Evolutionary conservation across 2,329 filamentous ascomycete species (phyloP), one percentile per base, ranked within the genome.

Genomic region (Metarhizium anisopliae): DNA sequence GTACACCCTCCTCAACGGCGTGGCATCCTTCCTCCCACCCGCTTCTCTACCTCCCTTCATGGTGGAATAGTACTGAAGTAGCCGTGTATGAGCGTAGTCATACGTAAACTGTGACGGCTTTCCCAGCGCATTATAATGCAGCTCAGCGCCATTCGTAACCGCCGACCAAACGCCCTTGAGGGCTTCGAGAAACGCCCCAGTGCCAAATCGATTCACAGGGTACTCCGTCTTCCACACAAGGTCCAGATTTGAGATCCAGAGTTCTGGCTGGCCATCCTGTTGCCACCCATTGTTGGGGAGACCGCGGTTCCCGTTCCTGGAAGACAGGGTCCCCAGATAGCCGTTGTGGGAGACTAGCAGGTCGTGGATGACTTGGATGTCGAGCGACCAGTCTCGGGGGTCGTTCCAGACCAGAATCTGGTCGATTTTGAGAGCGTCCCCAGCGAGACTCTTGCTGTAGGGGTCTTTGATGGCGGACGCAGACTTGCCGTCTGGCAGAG

Each of bases 321-420:
- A 61, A 0, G 89, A 93, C 47, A 89, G 77, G 0, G 93, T 96
- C 30, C 93, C 94, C 4, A 96, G 68, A 56, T 89, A 82, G 18
- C 94, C 94, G n/a, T 79, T 64, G 18, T 82, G 77, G 0, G 92
- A 96, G 45, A 95, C 78, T 6, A 97, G 75, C 11, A 96, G 74
- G 70, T 99, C 94, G 54, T 87, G 67, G 56, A 97, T 87, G 63
- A 97, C 75, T 67, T 95, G 89, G 2, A 84, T 84, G 69, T 97
- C 93, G 10, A 96, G 79, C 1, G 89, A 91, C 94, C 94, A 99
- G 74, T 99, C 94, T 55, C 94, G 83, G 3, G 94, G 92, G 70
- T 97, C 94, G 69, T 96, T 95, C 79, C 93, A 96, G 6, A 96
- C 87, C 65, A 97, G 87, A 32, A 97, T 83, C 32, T 92, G 91